These are phyloP conservation scores for Fusarium cyanostomum DNA, from an alignment of 2,329 filamentous ascomycete genomes.

Conservation along the genomic window DNA sequence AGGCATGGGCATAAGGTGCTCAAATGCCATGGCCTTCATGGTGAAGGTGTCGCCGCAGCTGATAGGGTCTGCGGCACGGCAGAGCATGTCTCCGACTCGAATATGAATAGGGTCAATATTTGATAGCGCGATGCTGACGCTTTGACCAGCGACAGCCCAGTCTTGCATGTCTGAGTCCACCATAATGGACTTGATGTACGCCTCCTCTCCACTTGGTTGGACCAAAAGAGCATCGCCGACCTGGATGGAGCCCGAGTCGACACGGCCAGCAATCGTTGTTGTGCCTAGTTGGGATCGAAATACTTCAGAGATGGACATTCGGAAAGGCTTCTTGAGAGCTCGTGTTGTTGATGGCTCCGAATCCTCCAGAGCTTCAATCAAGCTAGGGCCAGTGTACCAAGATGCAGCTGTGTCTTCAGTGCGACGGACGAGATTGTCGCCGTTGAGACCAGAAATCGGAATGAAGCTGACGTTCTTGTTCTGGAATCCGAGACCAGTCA, in stretches of 20 bases:
- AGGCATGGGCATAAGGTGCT: conserved; percentile 86
- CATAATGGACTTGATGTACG: conserved; percentile 83
- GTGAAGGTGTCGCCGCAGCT: conserved; percentile 77
- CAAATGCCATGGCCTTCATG: conserved; percentile 87
- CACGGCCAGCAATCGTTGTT: conserved; percentile 83
- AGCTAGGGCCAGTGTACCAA: conserved; percentile 84
- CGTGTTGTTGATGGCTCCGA: conserved; percentile 74
- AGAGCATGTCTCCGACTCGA: conserved; percentile 86
- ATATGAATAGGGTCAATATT: conserved; percentile 88
- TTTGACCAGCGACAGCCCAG: conserved; percentile 94
- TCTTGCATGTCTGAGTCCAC: conserved; percentile 77
- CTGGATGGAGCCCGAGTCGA: conserved; percentile 86
- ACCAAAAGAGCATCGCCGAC: conserved; percentile 81
- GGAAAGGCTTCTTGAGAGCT: conserved; percentile 79
- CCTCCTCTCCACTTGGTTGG: conserved; percentile 83
- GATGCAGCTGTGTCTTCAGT: conserved; percentile 65
- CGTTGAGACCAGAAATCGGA: conserved; percentile 87
- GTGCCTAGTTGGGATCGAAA: conserved; percentile 85
- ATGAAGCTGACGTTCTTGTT: conserved; percentile 85
- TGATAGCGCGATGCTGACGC: conserved; percentile 81
- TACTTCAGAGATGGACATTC: conserved; percentile 88
- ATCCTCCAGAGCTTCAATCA: conserved; percentile 86
- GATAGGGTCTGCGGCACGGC: conserved; percentile 73
- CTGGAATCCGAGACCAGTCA: conserved; percentile 83
- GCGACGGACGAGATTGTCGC: conserved; percentile 80